Conservation (phyloP, 176 grass and related monocot species). For the Musa itinerans region DNA sequence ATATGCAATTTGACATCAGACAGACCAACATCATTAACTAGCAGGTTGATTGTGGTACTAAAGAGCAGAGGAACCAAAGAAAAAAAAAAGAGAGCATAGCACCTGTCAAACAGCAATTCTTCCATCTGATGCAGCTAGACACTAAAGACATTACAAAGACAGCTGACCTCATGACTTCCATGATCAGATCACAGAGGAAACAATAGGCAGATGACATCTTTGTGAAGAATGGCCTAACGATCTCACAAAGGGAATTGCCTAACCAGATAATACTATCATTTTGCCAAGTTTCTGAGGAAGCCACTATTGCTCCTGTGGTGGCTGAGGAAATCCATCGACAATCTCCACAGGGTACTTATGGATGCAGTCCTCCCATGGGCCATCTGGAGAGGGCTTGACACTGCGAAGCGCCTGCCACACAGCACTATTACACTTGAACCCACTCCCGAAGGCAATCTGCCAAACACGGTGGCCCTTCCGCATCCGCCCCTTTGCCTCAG, state of each 20-base stretch:
- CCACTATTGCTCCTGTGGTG: not conserved
- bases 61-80: not conserved
- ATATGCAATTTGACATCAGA: not conserved
- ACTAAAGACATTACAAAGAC: not conserved
- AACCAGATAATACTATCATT: not conserved
- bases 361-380: constrained; percentile 45
- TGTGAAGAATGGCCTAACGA: constrained; percentile 1
- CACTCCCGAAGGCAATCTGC: constrained; percentile 48
- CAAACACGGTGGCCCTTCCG: constrained; percentile 33
- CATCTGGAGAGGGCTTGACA: constrained; percentile 27
- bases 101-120: not conserved
- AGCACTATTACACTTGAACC: constrained; percentile 55
- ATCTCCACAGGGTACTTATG: constrained; percentile 37
- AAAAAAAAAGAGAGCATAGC: not conserved
- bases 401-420: constrained; percentile 45
- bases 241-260: not conserved
- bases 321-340: constrained; percentile 28
- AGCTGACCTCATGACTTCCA: not conserved
- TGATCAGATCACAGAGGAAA: constrained; percentile 5
- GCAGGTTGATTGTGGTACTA: constrained; percentile 17
- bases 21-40: not conserved
- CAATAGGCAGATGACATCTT: not conserved
- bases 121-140: not conserved
- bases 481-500: constrained; percentile 38
- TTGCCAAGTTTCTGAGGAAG: not conserved